These are phyloP conservation scores for Boletus edulis DNA, from an alignment of 768 basidiomycete species.

Conservation along the genomic window DNA sequence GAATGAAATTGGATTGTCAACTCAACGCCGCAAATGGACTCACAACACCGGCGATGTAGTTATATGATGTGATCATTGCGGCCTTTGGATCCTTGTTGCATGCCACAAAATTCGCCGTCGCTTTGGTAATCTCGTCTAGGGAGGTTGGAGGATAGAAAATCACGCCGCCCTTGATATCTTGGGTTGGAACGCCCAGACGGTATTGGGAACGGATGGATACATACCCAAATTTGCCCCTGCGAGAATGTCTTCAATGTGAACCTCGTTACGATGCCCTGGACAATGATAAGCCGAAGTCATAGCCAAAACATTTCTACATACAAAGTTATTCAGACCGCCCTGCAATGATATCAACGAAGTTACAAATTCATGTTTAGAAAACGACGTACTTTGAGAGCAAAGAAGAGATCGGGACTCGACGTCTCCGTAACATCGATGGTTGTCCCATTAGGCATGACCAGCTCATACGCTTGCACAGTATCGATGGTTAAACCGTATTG, in stretches of 20 bases:
- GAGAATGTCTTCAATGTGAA: slow-evolving; percentile 48
- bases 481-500: slow-evolving; percentile 59
- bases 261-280: too few relatives aligned
- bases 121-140: slow-evolving; percentile 13
- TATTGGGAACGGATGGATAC: slow-evolving; percentile 4
- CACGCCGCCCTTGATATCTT: slow-evolving; percentile 43
- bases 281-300: too few relatives aligned
- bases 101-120: slow-evolving; percentile 20
- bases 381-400: slow-evolving; percentile 36
- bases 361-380: background rate
- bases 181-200: background rate
- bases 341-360: background rate
- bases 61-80: slow-evolving; percentile 43
- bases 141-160: slow-evolving; percentile 28
- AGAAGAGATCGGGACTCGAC: slow-evolving; percentile 41
- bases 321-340: too few relatives aligned
- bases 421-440: slow-evolving; percentile 34
- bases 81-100: slow-evolving; percentile 23
- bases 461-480: slow-evolving; percentile 41
- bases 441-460: slow-evolving; percentile 33
- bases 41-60: slow-evolving; percentile 12
- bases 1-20: slow-evolving; percentile 8
- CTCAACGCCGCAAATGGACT: background rate
- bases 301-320: too few relatives aligned
- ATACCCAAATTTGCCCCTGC: slow-evolving; percentile 59